phyloP scores from a whole-genome alignment of 306 rosid species.

The Inga oerstediana region DNA sequence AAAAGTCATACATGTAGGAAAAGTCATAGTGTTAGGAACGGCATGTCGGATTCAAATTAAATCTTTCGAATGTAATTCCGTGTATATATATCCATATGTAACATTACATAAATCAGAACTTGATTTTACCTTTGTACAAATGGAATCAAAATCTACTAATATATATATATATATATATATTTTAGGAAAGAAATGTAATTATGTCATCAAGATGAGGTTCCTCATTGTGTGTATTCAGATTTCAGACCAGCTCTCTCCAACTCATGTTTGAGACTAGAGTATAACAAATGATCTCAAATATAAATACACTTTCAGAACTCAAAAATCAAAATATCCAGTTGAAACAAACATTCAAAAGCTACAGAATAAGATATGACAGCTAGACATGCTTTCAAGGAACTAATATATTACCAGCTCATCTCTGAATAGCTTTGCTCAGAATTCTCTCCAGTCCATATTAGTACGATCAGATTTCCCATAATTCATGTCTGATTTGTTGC shows the following conservation, averaged over 20 bases:
- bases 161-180: not conserved
- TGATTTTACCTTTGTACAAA: too few species aligned
- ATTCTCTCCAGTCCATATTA: constrained; percentile 86
- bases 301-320: constrained; percentile 7
- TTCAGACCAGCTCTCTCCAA: not conserved
- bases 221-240: not conserved
- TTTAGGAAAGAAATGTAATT: not conserved
- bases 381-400: constrained; percentile 22
- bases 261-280: not conserved
- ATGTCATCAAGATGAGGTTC: not conserved
- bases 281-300: not conserved
- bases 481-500: constrained; percentile 48
- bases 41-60: too few species aligned
- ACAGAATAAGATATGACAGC: constrained; percentile 9
- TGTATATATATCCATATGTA: too few species aligned
- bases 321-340: constrained; percentile 7
- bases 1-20: too few species aligned
- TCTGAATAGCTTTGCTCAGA: constrained; percentile 84
- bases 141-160: not conserved
- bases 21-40: too few species aligned
- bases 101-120: too few species aligned
- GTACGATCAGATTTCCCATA: constrained; percentile 52
- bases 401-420: constrained; percentile 74
- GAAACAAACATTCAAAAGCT: constrained; percentile 22
- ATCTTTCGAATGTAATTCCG: too few species aligned